Conservation (phyloP, 305 asterid species). For the Fraxinus baroniana region DNA sequence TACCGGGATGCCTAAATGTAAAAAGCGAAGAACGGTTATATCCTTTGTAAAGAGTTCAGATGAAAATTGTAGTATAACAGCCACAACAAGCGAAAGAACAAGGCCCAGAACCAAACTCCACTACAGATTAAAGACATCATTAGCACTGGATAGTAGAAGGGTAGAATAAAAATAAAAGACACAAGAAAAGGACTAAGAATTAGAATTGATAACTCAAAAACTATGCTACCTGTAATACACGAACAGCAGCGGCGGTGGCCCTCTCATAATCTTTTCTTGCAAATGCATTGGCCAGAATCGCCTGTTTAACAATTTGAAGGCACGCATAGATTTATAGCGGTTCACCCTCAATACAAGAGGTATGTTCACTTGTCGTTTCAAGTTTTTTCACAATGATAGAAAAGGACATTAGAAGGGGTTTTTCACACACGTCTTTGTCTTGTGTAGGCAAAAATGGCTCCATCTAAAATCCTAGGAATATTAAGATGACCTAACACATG, state of each 20-base stretch:
- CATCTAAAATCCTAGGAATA: neutral
- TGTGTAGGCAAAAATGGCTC: neutral
- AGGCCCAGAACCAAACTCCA: slow-evolving; percentile 43
- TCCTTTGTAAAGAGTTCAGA: slow-evolving; percentile 41
- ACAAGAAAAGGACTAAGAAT: neutral
- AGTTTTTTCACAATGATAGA: neutral
- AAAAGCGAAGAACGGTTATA: slow-evolving; percentile 29
- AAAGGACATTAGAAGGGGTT: neutral
- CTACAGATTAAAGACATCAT: slow-evolving; percentile 30
- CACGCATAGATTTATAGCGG: neutral
- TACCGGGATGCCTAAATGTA: slow-evolving; percentile 55
- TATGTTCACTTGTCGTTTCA: neutral
- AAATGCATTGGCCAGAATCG: slow-evolving; percentile 49
- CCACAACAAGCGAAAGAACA: slow-evolving; percentile 30
- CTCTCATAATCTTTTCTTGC: slow-evolving; percentile 41
- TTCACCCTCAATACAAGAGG: neutral
- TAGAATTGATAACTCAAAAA: slow-evolving; percentile 6
- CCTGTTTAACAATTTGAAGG: slow-evolving; percentile 26
- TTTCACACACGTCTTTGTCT: neutral
- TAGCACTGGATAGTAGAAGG: neutral
- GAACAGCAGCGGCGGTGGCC: slow-evolving; percentile 33
- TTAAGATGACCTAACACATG: neutral
- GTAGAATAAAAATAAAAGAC: neutral
- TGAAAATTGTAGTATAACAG: slow-evolving; percentile 25
- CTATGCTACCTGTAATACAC: slow-evolving; percentile 40